These are phyloP conservation scores for Cylindrodendrum hubeiense DNA, from an alignment of 2,329 filamentous ascomycete genomes.

Conservation along the genomic window DNA sequence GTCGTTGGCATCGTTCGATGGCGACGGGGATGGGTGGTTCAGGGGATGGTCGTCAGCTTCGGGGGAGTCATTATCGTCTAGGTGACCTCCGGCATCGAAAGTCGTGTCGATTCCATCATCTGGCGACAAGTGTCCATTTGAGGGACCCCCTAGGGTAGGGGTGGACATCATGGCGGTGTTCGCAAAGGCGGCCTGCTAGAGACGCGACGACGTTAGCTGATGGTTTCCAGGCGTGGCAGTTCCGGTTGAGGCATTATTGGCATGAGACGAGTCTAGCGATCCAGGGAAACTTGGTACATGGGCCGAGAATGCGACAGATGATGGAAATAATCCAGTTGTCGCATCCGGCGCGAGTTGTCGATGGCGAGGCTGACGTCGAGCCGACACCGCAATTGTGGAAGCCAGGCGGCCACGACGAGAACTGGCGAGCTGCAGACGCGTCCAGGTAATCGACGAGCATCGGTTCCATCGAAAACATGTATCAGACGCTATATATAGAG, in stretches of 20 bases:
- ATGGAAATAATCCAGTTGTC: constrained; percentile 55
- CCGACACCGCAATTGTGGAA: constrained; percentile 58
- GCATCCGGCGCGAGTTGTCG: constrained; percentile 58
- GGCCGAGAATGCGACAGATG: constrained; percentile 36
- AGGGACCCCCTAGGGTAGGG: constrained; percentile 70
- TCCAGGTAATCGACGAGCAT: constrained; percentile 50
- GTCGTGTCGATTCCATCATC: constrained; percentile 58
- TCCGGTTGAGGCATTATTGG: constrained; percentile 36
- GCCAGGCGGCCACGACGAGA: constrained; percentile 36
- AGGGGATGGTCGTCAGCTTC: constrained; percentile 73
- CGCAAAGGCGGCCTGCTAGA: constrained; percentile 66
- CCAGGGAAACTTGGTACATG: constrained; percentile 35
- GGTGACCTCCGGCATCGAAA: constrained; percentile 51
- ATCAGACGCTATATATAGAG: constrained; percentile 39
- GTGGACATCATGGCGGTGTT: constrained; percentile 74
- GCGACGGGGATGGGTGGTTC: constrained; percentile 58
- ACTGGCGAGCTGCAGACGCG: constrained; percentile 41
- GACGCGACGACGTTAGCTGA: constrained; percentile 52
- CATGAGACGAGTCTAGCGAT: constrained; percentile 46
- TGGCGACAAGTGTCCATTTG: constrained; percentile 75
- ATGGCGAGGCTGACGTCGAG: constrained; percentile 62
- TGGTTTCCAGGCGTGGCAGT: constrained; percentile 26
- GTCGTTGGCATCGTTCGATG: constrained; percentile 58
- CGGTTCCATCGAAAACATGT: constrained; percentile 51
- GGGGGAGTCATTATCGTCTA: constrained; percentile 78